A percentile compares a stretch with the other conserved stretches of the same genome.
These are phyloP conservation scores for Entonaema liquescens DNA, from an alignment of 495 filamentous ascomycete genomes.

Conservation along the genomic window DNA sequence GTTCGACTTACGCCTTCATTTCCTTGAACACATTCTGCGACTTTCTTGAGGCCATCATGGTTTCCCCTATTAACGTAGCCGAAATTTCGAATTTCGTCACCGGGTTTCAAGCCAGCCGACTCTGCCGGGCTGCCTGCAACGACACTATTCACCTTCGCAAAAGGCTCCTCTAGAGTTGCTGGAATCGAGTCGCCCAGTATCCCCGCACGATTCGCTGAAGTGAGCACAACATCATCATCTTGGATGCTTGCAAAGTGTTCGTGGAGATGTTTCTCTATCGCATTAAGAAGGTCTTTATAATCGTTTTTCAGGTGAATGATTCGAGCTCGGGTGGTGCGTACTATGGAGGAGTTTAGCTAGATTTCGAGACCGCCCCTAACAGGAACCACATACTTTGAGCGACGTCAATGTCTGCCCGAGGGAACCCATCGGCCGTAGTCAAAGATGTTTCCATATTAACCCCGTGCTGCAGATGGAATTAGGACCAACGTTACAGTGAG, in stretches of 20 bases:
- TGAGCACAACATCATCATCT: constrained; percentile 44
- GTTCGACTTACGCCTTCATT: constrained; percentile 83
- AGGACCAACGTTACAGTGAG: constrained; percentile 10
- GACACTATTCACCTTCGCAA: constrained; percentile 91
- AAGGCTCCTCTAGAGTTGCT: constrained; percentile 69
- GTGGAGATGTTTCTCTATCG: constrained; percentile 84
- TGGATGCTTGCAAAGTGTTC: constrained; percentile 71
- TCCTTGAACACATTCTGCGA: constrained; percentile 82
- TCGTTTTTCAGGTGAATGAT: constrained; percentile 93
- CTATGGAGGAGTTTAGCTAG: constrained; percentile 53
- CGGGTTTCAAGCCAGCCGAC: constrained; percentile 79
- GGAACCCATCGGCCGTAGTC: constrained; percentile 91
- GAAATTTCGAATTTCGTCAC: constrained; percentile 86
- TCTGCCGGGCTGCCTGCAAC: constrained; percentile 81
- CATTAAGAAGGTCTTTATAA: constrained; percentile 85
- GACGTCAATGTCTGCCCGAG: constrained; percentile 92
- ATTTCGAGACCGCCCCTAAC: not conserved
- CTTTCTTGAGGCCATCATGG: constrained; percentile 83
- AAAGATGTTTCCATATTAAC: constrained; percentile 92
- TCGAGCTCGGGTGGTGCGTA: constrained; percentile 87
- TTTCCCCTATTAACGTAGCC: constrained; percentile 82
- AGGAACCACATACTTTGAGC: constrained; percentile 76
- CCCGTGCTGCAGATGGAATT: constrained; percentile 70
- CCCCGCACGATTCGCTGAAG: constrained; percentile 29
- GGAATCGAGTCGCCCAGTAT: constrained; percentile 51